Conservation (phyloP, 345 rosid species). For the Abelmoschus esculentus region DNA sequence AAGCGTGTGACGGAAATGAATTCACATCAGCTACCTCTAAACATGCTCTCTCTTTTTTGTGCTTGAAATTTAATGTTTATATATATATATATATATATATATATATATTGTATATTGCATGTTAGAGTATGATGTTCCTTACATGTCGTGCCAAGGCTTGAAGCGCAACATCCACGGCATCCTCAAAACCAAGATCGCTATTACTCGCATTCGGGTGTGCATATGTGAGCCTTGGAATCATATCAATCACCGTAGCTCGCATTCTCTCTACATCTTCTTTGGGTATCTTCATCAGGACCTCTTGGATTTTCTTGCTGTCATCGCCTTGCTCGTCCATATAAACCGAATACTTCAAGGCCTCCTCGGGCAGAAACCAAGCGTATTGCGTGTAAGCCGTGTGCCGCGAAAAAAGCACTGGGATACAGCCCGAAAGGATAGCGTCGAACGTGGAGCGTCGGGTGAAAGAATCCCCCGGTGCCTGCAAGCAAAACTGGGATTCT, state of each 20-base stretch:
- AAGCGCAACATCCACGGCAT: not conserved
- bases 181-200: too few relatives aligned
- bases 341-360: slow-evolving; percentile 28
- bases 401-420: slow-evolving; percentile 52
- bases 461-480: slow-evolving; percentile 55
- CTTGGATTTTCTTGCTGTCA: slow-evolving; percentile 21
- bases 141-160: slow-evolving; percentile 21
- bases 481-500: slow-evolving; percentile 41
- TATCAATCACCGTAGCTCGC: slow-evolving; percentile 24
- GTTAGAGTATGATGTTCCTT: not conserved
- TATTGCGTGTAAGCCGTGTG: slow-evolving; percentile 65
- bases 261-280: slow-evolving; percentile 22
- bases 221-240: slow-evolving; percentile 44
- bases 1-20: not conserved
- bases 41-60: too few relatives aligned
- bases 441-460: slow-evolving; percentile 52
- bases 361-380: slow-evolving; percentile 36
- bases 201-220: slow-evolving; percentile 27
- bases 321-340: slow-evolving; percentile 16
- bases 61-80: too few relatives aligned
- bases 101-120: too few relatives aligned
- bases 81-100: too few relatives aligned
- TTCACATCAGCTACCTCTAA: not conserved
- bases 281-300: slow-evolving; percentile 27
- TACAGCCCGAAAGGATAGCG: slow-evolving; percentile 42